A percentile compares a stretch with the other conserved stretches of the same genome.
phyloP scores from a whole-genome alignment of 257 asterid genomes.

The Mitragyna speciosa region DNA sequence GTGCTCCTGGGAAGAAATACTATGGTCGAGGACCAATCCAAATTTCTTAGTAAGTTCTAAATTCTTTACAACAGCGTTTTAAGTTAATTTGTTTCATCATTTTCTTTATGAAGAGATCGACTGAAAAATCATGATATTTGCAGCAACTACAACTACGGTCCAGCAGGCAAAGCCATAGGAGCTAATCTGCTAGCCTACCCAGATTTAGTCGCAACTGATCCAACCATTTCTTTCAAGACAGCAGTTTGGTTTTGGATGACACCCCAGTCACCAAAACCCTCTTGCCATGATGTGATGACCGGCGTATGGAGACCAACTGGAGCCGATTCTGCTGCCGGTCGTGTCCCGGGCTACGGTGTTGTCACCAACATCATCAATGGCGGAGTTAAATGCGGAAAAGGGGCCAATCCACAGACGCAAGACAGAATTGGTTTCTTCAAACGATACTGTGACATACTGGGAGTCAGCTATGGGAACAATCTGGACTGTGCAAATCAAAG shows the following conservation, averaged over 20 bases:
- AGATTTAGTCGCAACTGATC: slow-evolving; percentile 28
- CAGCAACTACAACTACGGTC: slow-evolving; percentile 44
- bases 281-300: slow-evolving; percentile 31
- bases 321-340: slow-evolving; percentile 24
- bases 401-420: slow-evolving; percentile 11
- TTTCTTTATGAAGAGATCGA: too few species aligned
- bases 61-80: too few species aligned
- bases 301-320: slow-evolving; percentile 36
- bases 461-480: slow-evolving; percentile 27
- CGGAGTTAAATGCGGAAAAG: slow-evolving; percentile 35
- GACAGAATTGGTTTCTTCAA: slow-evolving; percentile 35
- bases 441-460: slow-evolving; percentile 27
- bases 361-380: slow-evolving; percentile 41
- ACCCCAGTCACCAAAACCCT: slow-evolving; percentile 33
- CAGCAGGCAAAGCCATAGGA: slow-evolving; percentile 34
- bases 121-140: neutral
- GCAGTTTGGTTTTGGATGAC: slow-evolving; percentile 48
- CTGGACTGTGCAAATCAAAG: slow-evolving; percentile 31
- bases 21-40: slow-evolving; percentile 39
- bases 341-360: slow-evolving; percentile 35
- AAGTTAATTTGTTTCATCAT: too few species aligned
- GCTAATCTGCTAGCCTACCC: slow-evolving; percentile 27
- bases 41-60: slow-evolving; percentile 27
- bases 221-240: slow-evolving; percentile 36
- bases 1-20: slow-evolving; percentile 34